Percentiles rank a stretch among this genome's conserved stretches.
These are phyloP conservation scores for Bretschneidera sinensis DNA, from an alignment of 345 rosid genomes.

Conservation along the genomic window DNA sequence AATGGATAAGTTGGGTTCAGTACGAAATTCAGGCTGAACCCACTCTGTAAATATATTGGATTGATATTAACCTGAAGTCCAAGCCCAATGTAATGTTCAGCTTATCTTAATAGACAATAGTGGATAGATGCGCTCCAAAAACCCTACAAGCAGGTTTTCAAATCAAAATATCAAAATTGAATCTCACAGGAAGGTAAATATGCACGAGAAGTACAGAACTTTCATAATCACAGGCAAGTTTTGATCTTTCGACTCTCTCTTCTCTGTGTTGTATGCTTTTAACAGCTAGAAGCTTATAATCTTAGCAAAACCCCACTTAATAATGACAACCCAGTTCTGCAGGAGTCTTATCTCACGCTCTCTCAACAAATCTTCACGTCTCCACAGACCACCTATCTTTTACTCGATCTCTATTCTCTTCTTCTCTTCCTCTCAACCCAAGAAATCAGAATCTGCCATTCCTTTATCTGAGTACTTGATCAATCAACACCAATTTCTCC, in stretches of 20 bases:
- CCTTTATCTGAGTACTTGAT: slow-evolving; percentile 21
- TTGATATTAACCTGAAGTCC: no score
- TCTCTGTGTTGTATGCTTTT: background rate
- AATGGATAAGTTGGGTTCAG: no score
- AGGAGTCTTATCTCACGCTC: slow-evolving; percentile 17
- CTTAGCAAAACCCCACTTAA: background rate
- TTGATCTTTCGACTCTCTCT: background rate
- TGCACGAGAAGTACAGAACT: slow-evolving; percentile 1
- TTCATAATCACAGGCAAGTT: background rate
- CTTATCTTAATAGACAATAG: no score
- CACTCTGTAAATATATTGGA: no score
- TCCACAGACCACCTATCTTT: slow-evolving; percentile 1
- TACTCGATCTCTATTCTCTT: slow-evolving; percentile 7
- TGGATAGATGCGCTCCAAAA: no score
- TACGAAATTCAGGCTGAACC: no score
- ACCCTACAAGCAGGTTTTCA: no score
- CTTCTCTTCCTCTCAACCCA: slow-evolving; percentile 6
- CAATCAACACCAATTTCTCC: slow-evolving; percentile 24
- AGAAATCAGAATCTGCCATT: slow-evolving; percentile 8
- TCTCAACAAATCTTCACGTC: slow-evolving; percentile 3
- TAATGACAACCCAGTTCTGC: slow-evolving; percentile 10
- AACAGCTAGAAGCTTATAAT: background rate
- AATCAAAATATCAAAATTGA: no score
- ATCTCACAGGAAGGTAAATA: no score
- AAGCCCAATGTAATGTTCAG: no score